phyloP scores from a whole-genome alignment of 2,329 filamentous ascomycete genomes.

The Arthroderma uncinatum region DNA sequence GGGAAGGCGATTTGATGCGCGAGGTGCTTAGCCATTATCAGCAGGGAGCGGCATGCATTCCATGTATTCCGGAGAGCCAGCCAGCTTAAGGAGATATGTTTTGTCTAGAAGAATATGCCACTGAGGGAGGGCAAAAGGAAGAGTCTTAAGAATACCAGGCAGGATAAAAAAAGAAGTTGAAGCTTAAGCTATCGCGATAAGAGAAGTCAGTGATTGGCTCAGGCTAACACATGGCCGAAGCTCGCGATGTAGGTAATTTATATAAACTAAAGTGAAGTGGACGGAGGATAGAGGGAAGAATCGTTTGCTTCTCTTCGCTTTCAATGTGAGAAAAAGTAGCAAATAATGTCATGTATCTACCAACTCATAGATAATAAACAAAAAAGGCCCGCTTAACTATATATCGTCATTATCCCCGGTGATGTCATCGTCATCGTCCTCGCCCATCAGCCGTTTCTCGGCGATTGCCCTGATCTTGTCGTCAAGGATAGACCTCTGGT shows the following conservation, averaged over 20 bases:
- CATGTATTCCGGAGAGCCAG: neutral
- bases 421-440: conserved; percentile 44
- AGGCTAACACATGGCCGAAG: too few species aligned
- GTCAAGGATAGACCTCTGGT: conserved; percentile 64
- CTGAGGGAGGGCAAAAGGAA: neutral
- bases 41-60: neutral
- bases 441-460: conserved; percentile 54
- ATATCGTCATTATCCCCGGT: conserved; percentile 22
- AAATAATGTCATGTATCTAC: neutral
- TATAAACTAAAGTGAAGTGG: too few species aligned
- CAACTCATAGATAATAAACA: neutral
- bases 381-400: neutral
- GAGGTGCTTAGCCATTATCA: conserved; percentile 5
- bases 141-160: neutral
- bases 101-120: neutral
- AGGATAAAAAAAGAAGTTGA: neutral
- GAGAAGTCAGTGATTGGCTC: neutral
- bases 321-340: too few species aligned
- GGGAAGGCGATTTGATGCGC: neutral
- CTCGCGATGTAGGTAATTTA: too few species aligned
- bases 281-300: neutral
- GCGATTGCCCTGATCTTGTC: conserved; percentile 85
- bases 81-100: neutral
- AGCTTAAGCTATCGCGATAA: neutral
- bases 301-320: neutral